Base-by-base conservation (phyloP, 2,329 filamentous ascomycete genomes). In the Neocucurbitaria cava region DNA sequence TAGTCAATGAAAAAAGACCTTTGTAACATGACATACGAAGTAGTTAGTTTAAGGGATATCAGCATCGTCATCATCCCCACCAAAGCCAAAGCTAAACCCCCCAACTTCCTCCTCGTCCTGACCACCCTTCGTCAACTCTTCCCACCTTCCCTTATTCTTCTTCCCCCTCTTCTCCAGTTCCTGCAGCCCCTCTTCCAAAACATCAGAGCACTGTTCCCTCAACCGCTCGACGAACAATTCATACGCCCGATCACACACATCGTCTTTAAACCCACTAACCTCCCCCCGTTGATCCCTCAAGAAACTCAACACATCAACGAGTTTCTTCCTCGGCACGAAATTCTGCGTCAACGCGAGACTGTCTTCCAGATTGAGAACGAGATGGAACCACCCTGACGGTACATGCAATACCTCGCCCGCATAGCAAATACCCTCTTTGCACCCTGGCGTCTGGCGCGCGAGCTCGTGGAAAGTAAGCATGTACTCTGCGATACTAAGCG, bases 401-500 rank as follows among this genome's bases (percentile, higher is more conserved):
- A 98, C 94, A 71, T 97, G 91, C 45, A 98, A 77, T 15, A 98
- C 88, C 75, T 98, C 95, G 2, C 94, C 94, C 38, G 87, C 85
- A 13, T 80, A 77, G 71, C 94, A 98, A 24, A 98, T 87, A 0
- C 92, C 94, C 77, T 98, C 94, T 26, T 89, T 77, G 68, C 93
- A 97, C 10, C 89, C 91, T 0, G 88, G 85, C 1, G 88, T 87
- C 47, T 79, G 81, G 46, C 94, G 85, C 9, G 94, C 95, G 69
- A 93, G 89, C 1, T 84, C 85, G 71, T 98, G 95, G 75, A 97
- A 98, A 24, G 89, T 88, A 13, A 98, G 82, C 7, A 98, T 83
- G 89, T 95, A 98, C 77, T 98, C 94, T n/a, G 93, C 92, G 65
- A 98, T 97, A 76, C 91, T 96, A 10, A 98, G 83, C 1, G 94